Percentiles rank a stretch among this genome's conserved stretches.
These are phyloP conservation scores for Chrysoporthe cubensis DNA, from an alignment of 2,329 filamentous ascomycete species.

Conservation along the genomic window DNA sequence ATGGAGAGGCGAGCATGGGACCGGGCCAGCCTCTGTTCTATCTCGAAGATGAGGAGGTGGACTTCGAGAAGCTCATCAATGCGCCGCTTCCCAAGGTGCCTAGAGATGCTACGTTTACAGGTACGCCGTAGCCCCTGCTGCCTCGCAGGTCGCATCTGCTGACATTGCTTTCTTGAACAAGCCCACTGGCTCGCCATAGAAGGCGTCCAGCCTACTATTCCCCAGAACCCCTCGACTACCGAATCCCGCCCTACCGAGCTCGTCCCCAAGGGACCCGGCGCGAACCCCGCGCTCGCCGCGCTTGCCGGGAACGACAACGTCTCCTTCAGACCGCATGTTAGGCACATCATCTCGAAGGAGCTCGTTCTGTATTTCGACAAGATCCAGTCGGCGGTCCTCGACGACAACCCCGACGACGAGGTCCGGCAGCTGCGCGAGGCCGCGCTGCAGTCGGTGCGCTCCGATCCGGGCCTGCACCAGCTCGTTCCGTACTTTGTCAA, in stretches of 20 bases:
- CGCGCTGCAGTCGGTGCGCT: constrained; percentile 80
- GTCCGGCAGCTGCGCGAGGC: constrained; percentile 75
- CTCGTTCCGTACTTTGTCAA: constrained; percentile 95
- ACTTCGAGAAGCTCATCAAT: constrained; percentile 99
- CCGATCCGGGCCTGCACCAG: constrained; percentile 92
- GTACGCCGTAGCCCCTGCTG: constrained; percentile 51
- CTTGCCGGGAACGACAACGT: constrained; percentile 83
- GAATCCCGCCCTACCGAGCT: constrained; percentile 85
- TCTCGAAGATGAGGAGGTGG: constrained; percentile 96
- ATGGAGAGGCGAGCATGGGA: constrained; percentile 91
- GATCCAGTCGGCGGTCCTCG: constrained; percentile 84
- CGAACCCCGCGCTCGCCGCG: constrained; percentile 82
- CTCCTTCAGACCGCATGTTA: constrained; percentile 85
- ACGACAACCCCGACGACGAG: constrained; percentile 83
- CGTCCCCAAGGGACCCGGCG: constrained; percentile 85
- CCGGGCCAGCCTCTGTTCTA: constrained; percentile 96
- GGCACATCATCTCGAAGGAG: constrained; percentile 95
- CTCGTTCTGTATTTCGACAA: constrained; percentile 97
- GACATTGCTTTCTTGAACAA: constrained; percentile 39
- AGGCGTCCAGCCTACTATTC: constrained; percentile 94
- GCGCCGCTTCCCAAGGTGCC: constrained; percentile 93
- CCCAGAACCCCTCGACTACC: constrained; percentile 88
- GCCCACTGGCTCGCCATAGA: constrained; percentile 98
- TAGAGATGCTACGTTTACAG: constrained; percentile 87
- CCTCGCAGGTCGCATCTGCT: not conserved